A percentile compares a stretch with the other conserved stretches of the same genome.
Conservation (phyloP, 176 grass and related monocot species). For the Themeda triandra region DNA sequence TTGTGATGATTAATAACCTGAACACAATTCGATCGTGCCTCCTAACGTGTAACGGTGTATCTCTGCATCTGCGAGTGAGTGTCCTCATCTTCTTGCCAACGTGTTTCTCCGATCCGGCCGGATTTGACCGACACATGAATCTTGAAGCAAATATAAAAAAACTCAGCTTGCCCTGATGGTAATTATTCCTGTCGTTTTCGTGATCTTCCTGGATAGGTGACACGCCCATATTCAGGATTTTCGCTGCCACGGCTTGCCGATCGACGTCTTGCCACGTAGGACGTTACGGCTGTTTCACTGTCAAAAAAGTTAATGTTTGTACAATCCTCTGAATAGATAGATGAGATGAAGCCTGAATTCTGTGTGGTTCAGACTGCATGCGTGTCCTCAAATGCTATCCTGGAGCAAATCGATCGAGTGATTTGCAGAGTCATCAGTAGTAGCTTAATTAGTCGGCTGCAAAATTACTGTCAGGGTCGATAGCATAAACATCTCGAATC, state of each 20-base stretch:
- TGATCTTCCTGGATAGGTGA: neutral
- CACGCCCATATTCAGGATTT: neutral
- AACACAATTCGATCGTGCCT: neutral
- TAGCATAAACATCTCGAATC: no score
- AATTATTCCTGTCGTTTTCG: constrained; percentile 14
- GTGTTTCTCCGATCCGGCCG: neutral
- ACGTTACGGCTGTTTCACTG: neutral
- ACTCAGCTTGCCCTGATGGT: neutral
- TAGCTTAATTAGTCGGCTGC: no score
- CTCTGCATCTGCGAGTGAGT: neutral
- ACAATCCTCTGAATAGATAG: neutral
- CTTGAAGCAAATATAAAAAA: constrained; percentile 1
- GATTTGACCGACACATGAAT: constrained; percentile 18
- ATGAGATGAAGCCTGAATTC: neutral
- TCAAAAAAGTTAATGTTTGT: neutral
- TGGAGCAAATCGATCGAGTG: neutral
- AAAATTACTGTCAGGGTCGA: no score
- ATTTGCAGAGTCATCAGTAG: neutral
- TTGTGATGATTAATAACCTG: neutral
- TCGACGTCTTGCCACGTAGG: constrained; percentile 9
- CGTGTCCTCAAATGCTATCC: neutral
- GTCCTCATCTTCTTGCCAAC: neutral
- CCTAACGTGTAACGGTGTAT: neutral
- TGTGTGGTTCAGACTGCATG: neutral
- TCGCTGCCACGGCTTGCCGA: neutral